Evolutionary conservation across 768 basidiomycete genomes (phyloP).

Genomic region (Xerocomellus intermedius): DNA sequence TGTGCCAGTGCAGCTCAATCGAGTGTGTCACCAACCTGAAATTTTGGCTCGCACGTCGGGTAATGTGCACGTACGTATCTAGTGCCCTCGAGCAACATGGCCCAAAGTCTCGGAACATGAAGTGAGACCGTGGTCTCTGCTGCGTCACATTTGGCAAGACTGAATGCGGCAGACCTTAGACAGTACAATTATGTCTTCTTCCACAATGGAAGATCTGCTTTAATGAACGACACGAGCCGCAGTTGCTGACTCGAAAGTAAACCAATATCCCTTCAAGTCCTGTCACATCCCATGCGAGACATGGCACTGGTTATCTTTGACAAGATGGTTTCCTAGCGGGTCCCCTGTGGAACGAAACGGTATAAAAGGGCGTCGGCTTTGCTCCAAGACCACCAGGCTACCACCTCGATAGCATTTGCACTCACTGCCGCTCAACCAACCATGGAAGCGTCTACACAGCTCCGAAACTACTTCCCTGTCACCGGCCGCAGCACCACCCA

Average conservation of each 20-base stretch:
- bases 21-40: no score
- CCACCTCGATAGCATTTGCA: neutral
- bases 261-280: neutral
- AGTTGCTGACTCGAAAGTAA: neutral
- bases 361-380: constrained; percentile 5
- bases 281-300: neutral
- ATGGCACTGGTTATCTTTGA: neutral
- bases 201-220: neutral
- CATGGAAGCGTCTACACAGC: neutral
- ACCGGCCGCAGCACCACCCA: constrained; percentile 17
- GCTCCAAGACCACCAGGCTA: neutral
- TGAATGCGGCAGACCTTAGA: neutral
- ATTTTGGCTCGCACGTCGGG: no score
- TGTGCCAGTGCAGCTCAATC: no score
- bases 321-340: neutral
- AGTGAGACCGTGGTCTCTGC: no score
- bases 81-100: no score
- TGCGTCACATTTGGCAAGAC: neutral
- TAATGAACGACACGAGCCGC: neutral
- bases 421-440: neutral
- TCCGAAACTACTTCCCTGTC: constrained; percentile 20
- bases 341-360: neutral
- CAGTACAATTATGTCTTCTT: neutral
- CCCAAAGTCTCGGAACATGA: no score
- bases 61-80: no score